A percentile compares a stretch with the other conserved stretches of the same genome.
These are phyloP conservation scores for Fusarium annulatum DNA, from an alignment of 2,329 filamentous ascomycete species.

Conservation along the genomic window DNA sequence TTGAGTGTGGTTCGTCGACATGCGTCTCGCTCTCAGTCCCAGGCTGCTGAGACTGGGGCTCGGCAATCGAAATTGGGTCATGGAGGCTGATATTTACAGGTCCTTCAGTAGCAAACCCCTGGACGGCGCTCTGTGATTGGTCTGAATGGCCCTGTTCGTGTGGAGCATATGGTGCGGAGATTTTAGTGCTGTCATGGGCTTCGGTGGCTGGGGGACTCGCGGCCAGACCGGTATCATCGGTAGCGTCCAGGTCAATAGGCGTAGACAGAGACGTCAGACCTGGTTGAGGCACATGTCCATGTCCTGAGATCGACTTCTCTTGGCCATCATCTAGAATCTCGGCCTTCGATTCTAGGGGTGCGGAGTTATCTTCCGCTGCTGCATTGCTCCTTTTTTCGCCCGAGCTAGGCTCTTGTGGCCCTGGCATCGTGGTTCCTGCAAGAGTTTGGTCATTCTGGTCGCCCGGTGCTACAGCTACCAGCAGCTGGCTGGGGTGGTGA, in stretches of 20 bases:
- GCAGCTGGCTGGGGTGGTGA: constrained; percentile 24
- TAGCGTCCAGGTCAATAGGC: not conserved
- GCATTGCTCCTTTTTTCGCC: constrained; percentile 20
- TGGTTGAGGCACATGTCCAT: not conserved
- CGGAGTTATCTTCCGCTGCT: constrained; percentile 8
- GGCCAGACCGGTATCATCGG: not conserved
- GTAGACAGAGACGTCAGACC: not conserved
- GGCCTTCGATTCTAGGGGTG: constrained; percentile 16
- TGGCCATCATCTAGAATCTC: constrained; percentile 17
- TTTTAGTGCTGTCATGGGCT: not conserved
- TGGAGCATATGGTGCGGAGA: constrained; percentile 5
- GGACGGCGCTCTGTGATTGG: constrained; percentile 23
- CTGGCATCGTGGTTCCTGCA: constrained; percentile 41
- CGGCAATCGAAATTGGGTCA: constrained; percentile 6
- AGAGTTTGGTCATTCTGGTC: constrained; percentile 20
- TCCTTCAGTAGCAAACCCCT: not conserved
- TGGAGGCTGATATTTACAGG: constrained; percentile 15
- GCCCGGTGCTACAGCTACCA: constrained; percentile 17
- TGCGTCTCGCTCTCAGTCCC: constrained; percentile 8
- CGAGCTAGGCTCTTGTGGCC: constrained; percentile 19
- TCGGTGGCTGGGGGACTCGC: constrained; percentile 5
- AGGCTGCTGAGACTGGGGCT: constrained; percentile 13
- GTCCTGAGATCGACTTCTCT: constrained; percentile 1
- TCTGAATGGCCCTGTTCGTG: constrained; percentile 5
- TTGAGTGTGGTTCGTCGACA: constrained; percentile 4